Evolutionary conservation across 345 rosid species (phyloP).

Genomic region (Eucalyptus polybractea): DNA sequence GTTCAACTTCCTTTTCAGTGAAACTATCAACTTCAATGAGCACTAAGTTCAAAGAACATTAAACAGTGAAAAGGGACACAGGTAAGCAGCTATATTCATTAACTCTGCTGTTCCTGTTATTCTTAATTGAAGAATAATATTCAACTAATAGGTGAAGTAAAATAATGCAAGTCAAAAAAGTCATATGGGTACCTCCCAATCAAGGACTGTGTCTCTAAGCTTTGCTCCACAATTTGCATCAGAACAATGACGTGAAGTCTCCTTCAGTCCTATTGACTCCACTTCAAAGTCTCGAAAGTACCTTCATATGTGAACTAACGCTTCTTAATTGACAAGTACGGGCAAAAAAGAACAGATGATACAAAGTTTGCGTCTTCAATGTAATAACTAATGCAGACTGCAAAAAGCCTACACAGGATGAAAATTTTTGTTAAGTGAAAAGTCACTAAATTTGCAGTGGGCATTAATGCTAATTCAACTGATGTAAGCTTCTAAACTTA

Average conservation of each 20-base stretch:
- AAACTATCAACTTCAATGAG: neutral
- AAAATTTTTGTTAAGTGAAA: neutral
- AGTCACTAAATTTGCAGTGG: neutral
- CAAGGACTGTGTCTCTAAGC: conserved; percentile 92
- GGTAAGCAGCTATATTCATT: neutral
- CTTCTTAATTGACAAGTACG: neutral
- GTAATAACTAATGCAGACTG: neutral
- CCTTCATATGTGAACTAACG: conserved; percentile 23
- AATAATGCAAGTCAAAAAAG: neutral
- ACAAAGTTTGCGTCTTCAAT: neutral
- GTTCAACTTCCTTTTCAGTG: neutral
- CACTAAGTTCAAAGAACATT: neutral
- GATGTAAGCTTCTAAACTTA: neutral
- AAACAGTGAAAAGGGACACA: neutral
- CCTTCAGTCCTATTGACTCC: conserved; percentile 91
- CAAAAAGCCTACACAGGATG: neutral
- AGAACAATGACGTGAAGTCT: conserved; percentile 77
- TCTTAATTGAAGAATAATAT: neutral
- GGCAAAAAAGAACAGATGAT: neutral
- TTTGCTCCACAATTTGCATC: conserved; percentile 57
- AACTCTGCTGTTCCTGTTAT: neutral
- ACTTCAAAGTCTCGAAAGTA: conserved; percentile 92
- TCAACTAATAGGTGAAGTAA: neutral
- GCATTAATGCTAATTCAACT: neutral
- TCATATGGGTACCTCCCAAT: conserved; percentile 78